phyloP scores from a whole-genome alignment of 2,329 filamentous ascomycete species.

The Alternaria ventricosa region DNA sequence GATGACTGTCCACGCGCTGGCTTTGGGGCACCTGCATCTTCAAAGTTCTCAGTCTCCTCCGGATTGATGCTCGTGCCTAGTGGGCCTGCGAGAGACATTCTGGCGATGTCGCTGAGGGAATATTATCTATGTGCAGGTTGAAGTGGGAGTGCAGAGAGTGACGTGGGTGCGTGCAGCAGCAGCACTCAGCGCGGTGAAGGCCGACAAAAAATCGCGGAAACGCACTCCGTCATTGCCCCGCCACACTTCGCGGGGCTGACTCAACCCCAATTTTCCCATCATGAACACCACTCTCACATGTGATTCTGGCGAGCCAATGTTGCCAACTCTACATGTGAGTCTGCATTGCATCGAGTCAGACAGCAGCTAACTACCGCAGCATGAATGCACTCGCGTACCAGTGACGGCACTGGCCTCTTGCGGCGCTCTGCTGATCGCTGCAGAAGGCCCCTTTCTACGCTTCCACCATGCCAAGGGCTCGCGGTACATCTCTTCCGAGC shows the following conservation, averaged over 20 bases:
- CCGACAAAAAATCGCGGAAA: conserved; percentile 31
- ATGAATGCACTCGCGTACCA: conserved; percentile 50
- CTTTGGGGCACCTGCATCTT: conserved; percentile 62
- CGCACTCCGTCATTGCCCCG: conserved; percentile 34
- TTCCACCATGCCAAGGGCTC: conserved; percentile 44
- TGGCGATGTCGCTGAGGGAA: conserved; percentile 1
- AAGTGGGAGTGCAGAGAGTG: not conserved
- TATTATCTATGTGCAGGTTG: not conserved
- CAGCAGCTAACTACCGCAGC: conserved; percentile 32
- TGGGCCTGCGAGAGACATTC: conserved; percentile 45
- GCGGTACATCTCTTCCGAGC: conserved; percentile 42
- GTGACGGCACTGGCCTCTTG: conserved; percentile 55
- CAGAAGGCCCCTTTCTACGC: conserved; percentile 52
- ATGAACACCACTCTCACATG: conserved; percentile 25
- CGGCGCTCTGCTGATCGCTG: conserved; percentile 48
- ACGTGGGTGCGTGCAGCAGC: not conserved
- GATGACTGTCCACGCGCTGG: conserved; percentile 2
- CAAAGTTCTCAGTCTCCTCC: conserved; percentile 72
- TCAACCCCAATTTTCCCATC: conserved; percentile 41
- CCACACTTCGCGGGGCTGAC: conserved; percentile 39
- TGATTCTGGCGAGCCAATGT: conserved; percentile 39
- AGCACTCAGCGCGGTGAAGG: not conserved
- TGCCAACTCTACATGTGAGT: conserved; percentile 42
- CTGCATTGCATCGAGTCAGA: not conserved
- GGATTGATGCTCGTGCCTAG: conserved; percentile 45